A percentile compares a stretch with the other conserved stretches of the same genome.
Evolutionary conservation across 306 rosid genomes (phyloP).

Genomic region (Vigna radiata): DNA sequence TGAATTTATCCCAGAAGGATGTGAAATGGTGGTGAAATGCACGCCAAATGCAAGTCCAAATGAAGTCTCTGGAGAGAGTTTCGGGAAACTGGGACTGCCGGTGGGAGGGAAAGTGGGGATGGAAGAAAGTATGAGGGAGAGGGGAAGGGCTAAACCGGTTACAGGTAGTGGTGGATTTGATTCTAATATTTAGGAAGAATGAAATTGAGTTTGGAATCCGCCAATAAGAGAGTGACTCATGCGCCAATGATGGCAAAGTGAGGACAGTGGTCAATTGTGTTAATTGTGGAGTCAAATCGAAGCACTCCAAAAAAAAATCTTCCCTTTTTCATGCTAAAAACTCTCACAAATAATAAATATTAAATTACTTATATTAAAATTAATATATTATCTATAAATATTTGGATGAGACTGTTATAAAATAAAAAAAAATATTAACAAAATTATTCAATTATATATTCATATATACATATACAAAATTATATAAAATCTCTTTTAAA

Average conservation of each 20-base stretch:
- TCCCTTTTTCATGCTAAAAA: background rate
- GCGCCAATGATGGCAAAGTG: slow-evolving; percentile 5
- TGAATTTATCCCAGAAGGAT: slow-evolving; percentile 52
- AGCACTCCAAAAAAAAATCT: background rate
- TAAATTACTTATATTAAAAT: too few relatives aligned
- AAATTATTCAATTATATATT: too few relatives aligned
- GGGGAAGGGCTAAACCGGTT: slow-evolving; percentile 42
- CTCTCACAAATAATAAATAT: too few relatives aligned
- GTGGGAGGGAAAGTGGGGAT: background rate
- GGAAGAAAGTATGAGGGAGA: background rate
- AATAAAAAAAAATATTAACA: too few relatives aligned
- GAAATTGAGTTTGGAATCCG: slow-evolving; percentile 29
- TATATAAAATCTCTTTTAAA: too few relatives aligned
- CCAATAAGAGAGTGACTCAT: slow-evolving; percentile 29
- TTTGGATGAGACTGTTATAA: too few relatives aligned
- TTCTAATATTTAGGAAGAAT: slow-evolving; percentile 28
- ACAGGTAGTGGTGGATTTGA: slow-evolving; percentile 35
- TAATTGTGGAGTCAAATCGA: slow-evolving; percentile 44
- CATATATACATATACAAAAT: too few relatives aligned
- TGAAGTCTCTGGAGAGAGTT: slow-evolving; percentile 41
- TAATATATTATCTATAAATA: too few relatives aligned
- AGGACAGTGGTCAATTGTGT: slow-evolving; percentile 43
- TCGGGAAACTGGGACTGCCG: slow-evolving; percentile 42
- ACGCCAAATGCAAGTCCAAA: slow-evolving; percentile 69
- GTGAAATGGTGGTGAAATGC: slow-evolving; percentile 63